Percentiles rank a stretch among this genome's conserved stretches.
phyloP scores from a whole-genome alignment of 140 eudicot genomes.

The Erigeron philadelphicus region DNA sequence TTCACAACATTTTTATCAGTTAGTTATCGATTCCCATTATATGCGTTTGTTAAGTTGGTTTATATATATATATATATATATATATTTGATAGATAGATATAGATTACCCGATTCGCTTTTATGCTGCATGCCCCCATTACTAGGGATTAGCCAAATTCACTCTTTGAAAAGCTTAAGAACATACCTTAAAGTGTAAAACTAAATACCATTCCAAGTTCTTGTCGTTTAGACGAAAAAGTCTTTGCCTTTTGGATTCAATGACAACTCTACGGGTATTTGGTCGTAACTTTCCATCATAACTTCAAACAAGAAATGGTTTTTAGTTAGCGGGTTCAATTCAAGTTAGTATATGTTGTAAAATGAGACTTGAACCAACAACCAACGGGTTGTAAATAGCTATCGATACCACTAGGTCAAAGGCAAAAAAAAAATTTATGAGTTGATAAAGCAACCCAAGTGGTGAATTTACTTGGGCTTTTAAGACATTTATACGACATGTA shows the following conservation, averaged over 20 bases:
- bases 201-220: background rate
- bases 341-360: background rate
- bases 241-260: background rate
- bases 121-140: too few relatives aligned
- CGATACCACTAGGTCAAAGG: too few relatives aligned
- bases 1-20: background rate
- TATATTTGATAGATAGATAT: too few relatives aligned
- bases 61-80: too few relatives aligned
- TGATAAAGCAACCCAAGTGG: background rate
- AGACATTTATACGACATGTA: background rate
- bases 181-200: background rate
- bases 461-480: background rate
- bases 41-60: too few relatives aligned
- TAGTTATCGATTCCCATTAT: too few relatives aligned
- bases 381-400: too few relatives aligned
- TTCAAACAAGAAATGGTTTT: background rate
- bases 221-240: background rate
- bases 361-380: too few relatives aligned
- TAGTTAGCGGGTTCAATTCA: background rate
- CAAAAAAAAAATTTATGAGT: background rate
- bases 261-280: background rate
- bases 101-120: too few relatives aligned
- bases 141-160: background rate
- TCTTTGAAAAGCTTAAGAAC: background rate
- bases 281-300: background rate